Evolutionary conservation across 495 filamentous ascomycete genomes (phyloP), one percentile per base, ranked within the genome.

Genomic region (Neurospora tetraspora): DNA sequence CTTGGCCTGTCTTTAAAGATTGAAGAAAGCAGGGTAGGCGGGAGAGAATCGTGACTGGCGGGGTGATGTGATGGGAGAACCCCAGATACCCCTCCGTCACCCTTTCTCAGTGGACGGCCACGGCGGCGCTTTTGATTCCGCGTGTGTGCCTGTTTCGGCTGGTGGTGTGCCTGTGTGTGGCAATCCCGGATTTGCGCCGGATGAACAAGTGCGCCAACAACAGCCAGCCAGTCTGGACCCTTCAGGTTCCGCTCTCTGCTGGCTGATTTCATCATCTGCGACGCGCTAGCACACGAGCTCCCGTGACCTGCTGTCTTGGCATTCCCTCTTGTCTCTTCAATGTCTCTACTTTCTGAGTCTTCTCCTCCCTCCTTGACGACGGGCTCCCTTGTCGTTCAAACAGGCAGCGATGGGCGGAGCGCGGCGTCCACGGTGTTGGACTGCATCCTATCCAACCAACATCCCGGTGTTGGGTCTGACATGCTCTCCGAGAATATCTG

Each of bases 241-340:
- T 71, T n/a, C n/a, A n/a, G n/a, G n/a, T n/a, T 73, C 38, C 59
- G 71, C 74, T 59, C 71, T 39, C 53, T 72, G 71, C 47, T 59
- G 47, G 47, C 45, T 53, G 45, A 53, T 53, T 53, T 53, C 45
- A 59, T 34, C 27, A 65, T 65, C 59, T 59, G 23, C 39, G 74
- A 73, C 79, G 77, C 79, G 79, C 79, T 77, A 73, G 45, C 72
- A 78, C 77, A 76, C 79, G 79, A 79, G 73, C 73, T 79, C 79
- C 75, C 77, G 77, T 79, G 79, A 80, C 75, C 61, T 40, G 14
- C n/a, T 14, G 18, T 43, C 47, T 31, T 65, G 36, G 53, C 53
- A 65, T 65, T 65, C 23, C 53, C 53, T 65, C 53, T 34, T 34
- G 53, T 65, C 27, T 65, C 53, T 36, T 65, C 53, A 9, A 65